phyloP scores from a whole-genome alignment of 2,329 filamentous ascomycete species.

The Rugonectria rugulosa region DNA sequence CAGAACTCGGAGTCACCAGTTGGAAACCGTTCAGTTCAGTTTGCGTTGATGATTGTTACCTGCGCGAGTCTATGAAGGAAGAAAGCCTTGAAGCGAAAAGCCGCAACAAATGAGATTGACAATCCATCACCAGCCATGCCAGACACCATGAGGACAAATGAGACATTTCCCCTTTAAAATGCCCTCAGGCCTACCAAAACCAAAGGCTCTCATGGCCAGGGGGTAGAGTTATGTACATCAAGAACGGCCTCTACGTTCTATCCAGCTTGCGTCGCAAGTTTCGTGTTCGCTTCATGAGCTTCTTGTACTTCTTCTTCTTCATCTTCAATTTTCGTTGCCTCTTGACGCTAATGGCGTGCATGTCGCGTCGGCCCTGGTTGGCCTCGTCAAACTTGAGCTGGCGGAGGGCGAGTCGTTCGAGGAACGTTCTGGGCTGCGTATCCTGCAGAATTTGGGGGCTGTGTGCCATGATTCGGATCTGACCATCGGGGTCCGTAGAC shows the following conservation, averaged over 20 bases:
- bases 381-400: conserved; percentile 67
- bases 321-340: conserved; percentile 95
- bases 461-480: conserved; percentile 67
- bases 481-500: conserved; percentile 65
- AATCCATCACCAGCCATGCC: conserved; percentile 41
- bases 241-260: conserved; percentile 55
- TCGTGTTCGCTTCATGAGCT: conserved; percentile 92
- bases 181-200: conserved; percentile 33
- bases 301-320: conserved; percentile 99
- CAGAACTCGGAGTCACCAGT: conserved; percentile 26
- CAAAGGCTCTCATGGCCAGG: conserved; percentile 19
- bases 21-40: conserved; percentile 30
- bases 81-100: conserved; percentile 41
- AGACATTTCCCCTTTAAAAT: conserved; percentile 32
- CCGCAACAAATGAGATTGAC: conserved; percentile 35
- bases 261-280: conserved; percentile 87
- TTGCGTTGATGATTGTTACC: conserved; percentile 42
- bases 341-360: conserved; percentile 89
- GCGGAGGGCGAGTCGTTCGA: conserved; percentile 74
- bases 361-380: conserved; percentile 57
- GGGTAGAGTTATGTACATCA: conserved; percentile 37
- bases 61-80: conserved; percentile 46
- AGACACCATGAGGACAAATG: conserved; percentile 39
- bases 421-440: conserved; percentile 62
- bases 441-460: conserved; percentile 65